Conservation (phyloP, 371 early-diverging fungal species). For the Lichtheimia corymbifera region DNA sequence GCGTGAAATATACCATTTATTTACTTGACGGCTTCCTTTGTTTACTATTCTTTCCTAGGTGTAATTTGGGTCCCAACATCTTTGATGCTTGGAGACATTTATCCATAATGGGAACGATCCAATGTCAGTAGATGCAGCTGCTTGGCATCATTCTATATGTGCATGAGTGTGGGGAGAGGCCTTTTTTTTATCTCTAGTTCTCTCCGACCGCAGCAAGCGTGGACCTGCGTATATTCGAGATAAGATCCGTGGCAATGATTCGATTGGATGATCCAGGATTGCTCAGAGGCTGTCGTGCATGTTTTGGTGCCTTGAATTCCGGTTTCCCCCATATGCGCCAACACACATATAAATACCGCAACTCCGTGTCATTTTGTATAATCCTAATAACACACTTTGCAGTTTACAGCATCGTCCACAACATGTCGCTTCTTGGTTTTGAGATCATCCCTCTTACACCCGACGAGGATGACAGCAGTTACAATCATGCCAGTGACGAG, state of each 20-base stretch:
- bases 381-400: not conserved
- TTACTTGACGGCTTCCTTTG: too few species aligned
- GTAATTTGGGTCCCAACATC: too few species aligned
- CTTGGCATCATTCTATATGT: not conserved
- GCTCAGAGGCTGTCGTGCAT: constrained; percentile 3
- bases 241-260: not conserved
- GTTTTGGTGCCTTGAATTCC: not conserved
- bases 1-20: too few species aligned
- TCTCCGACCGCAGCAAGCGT: too few species aligned
- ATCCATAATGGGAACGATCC: not conserved
- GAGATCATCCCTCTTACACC: constrained; percentile 25
- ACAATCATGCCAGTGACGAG: constrained; percentile 8
- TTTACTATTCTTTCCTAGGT: too few species aligned
- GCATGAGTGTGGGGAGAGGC: not conserved
- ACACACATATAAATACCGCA: constrained; percentile 1
- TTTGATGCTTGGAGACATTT: not conserved
- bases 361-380: not conserved
- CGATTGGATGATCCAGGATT: constrained; percentile 1
- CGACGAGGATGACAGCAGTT: constrained; percentile 16
- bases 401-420: not conserved
- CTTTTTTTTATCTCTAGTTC: not conserved
- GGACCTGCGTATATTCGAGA: not conserved
- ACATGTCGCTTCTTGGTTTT: constrained; percentile 15
- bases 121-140: not conserved
- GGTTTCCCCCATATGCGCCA: constrained; percentile 1